Conservation (phyloP, 495 filamentous ascomycete species). For the Sabuloglossum arenarium region DNA sequence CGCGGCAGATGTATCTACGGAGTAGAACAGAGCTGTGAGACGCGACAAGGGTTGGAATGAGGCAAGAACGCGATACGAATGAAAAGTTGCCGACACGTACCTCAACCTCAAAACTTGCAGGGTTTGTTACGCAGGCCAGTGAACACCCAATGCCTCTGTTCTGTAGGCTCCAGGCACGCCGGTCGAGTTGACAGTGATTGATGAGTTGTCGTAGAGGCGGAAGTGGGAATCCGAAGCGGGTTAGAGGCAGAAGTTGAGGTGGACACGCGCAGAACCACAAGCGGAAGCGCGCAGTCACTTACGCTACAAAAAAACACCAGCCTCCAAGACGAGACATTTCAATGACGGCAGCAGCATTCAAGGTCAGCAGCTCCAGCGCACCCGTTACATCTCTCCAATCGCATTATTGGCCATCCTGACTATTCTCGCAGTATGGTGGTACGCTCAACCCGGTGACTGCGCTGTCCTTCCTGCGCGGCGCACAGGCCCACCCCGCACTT, state of each 20-base stretch:
- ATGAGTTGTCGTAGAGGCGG: too few species aligned
- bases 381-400: neutral
- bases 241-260: too few species aligned
- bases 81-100: neutral
- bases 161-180: neutral
- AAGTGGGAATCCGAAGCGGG: too few species aligned
- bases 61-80: neutral
- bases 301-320: neutral
- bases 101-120: neutral
- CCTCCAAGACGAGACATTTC: neutral
- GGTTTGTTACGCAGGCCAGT: too few species aligned
- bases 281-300: neutral
- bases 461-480: slow-evolving; percentile 23
- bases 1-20: too few species aligned
- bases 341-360: neutral
- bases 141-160: too few species aligned
- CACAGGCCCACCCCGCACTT: slow-evolving; percentile 11
- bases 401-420: neutral
- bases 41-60: neutral
- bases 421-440: slow-evolving; percentile 11
- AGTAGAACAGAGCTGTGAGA: neutral
- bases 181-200: too few species aligned
- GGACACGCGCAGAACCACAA: neutral
- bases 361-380: neutral
- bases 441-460: slow-evolving; percentile 36